Base-by-base conservation (phyloP, 2,329 filamentous ascomycete genomes). In the Penicillium concentricum region DNA sequence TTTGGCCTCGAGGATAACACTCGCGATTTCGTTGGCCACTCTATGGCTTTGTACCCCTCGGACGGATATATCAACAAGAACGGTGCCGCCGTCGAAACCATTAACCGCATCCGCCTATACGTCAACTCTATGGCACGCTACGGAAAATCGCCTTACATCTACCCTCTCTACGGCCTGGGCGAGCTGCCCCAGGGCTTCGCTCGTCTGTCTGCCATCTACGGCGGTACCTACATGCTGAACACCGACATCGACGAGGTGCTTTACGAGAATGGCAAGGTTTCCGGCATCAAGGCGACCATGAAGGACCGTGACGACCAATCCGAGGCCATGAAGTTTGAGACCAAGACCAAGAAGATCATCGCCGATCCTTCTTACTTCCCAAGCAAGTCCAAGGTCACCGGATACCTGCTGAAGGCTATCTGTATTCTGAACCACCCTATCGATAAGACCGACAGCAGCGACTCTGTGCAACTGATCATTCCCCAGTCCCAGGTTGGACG, bases 201-300 rank as follows among this genome's bases (percentile, higher is more conserved):
- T 62, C 92, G 94, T 76, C 85, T 99, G 53, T 97, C 92, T 39
- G 94, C 94, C 75, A 97, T 99, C 78, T 97, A 99, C 74, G 94
- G 94, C 64, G 94, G 94, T 67, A 99, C 94, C 49, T 99, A 99
- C 81, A 99, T 99, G 92, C 88, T 99, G 71, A 97, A 97, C 83
- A 96, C 94, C 67, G 87, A 87, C 66, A 84, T 99, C 54, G 90
- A 97, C 62, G 94, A 99, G 81, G 80, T 99, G 64, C 76, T 89
- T 60, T 96, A 94, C 73, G 91, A 95, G 57, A 69, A 82, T 54
- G 85, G 84, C 72, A 96, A 95, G 82, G 90, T 93, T n/a, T 84
- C 86, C 16, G 94, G 94, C 56, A 97, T 99, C 81, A 95, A 95
- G 82, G 94, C 94, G 49, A 97, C 94, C 67, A 97, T 97, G 92